These are phyloP conservation scores for Elsinoe batatas DNA, from an alignment of 2,329 filamentous ascomycete genomes.

Conservation along the genomic window DNA sequence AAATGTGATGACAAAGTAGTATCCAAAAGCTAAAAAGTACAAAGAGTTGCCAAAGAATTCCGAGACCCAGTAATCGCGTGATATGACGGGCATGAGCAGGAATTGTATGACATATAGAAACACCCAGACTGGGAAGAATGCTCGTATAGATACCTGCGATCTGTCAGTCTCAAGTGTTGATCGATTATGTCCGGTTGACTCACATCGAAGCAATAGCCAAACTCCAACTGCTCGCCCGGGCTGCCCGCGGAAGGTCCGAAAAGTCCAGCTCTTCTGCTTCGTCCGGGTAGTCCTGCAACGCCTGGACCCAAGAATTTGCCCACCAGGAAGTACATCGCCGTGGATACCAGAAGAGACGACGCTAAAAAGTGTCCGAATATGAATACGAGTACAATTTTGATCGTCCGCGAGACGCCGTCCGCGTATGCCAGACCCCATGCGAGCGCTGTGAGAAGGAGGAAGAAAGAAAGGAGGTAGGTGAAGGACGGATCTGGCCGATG, in stretches of 20 bases:
- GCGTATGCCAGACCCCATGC: slow-evolving; percentile 52
- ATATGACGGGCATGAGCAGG: slow-evolving; percentile 52
- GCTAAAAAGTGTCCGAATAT: slow-evolving; percentile 52
- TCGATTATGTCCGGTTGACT: slow-evolving; percentile 18
- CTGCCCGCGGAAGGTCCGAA: slow-evolving; percentile 47
- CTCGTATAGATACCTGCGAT: slow-evolving; percentile 49
- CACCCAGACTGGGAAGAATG: slow-evolving; percentile 58
- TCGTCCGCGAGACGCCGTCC: slow-evolving; percentile 32
- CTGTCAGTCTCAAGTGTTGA: slow-evolving; percentile 1
- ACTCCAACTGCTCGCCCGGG: slow-evolving; percentile 49
- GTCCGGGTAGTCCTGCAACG: slow-evolving; percentile 41
- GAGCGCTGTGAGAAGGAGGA: slow-evolving; percentile 44
- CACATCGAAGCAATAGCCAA: slow-evolving; percentile 63
- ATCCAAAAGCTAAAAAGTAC: slow-evolving; percentile 54
- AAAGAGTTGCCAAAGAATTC: slow-evolving; percentile 55
- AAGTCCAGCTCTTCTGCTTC: slow-evolving; percentile 46
- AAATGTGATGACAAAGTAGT: slow-evolving; percentile 61
- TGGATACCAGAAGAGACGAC: slow-evolving; percentile 49
- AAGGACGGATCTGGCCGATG: slow-evolving; percentile 61
- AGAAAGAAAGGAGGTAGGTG: slow-evolving; percentile 59
- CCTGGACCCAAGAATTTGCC: slow-evolving; percentile 52
- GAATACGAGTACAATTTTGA: slow-evolving; percentile 39
- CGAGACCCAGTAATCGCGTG: slow-evolving; percentile 45
- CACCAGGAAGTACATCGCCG: slow-evolving; percentile 54
- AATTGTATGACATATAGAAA: slow-evolving; percentile 60